A percentile compares a stretch with the other conserved stretches of the same genome.
Conservation (phyloP, 768 basidiomycete species). For the Suillus alpinus region DNA sequence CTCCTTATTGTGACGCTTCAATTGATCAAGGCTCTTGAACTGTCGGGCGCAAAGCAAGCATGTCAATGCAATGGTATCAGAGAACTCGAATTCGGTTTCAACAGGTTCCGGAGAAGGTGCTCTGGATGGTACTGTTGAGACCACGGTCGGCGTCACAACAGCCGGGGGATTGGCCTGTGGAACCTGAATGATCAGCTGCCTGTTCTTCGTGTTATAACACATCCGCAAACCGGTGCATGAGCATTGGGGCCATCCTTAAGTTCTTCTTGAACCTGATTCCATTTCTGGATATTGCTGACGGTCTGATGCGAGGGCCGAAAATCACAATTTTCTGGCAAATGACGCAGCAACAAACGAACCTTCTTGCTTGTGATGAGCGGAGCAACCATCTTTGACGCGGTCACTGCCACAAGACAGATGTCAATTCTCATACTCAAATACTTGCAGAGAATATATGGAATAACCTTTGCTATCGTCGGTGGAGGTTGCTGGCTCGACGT, state of each 20-base stretch:
- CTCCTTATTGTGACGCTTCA: slow-evolving; percentile 88
- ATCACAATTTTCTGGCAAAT: slow-evolving; percentile 6
- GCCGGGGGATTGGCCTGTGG: slow-evolving; percentile 11
- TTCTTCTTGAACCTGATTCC: slow-evolving; percentile 95
- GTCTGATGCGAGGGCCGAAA: slow-evolving; percentile 46
- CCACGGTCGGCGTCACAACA: slow-evolving; percentile 5
- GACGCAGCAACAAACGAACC: slow-evolving; percentile 37
- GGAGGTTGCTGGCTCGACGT: slow-evolving; percentile 40
- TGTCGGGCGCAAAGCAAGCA: slow-evolving; percentile 92
- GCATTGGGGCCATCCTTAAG: slow-evolving; percentile 48
- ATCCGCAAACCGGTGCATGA: slow-evolving; percentile 20
- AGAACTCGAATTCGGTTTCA: slow-evolving; percentile 77
- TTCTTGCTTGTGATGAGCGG: slow-evolving; percentile 85
- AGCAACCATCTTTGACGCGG: slow-evolving; percentile 66
- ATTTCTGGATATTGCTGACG: slow-evolving; percentile 89
- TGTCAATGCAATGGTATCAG: slow-evolving; percentile 68
- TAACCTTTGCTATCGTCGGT: slow-evolving; percentile 47
- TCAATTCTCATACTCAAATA: slow-evolving; percentile 11
- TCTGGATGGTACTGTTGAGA: slow-evolving; percentile 21
- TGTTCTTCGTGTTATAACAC: slow-evolving; percentile 9
- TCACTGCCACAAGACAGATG: slow-evolving; percentile 26
- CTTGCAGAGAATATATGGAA: not conserved
- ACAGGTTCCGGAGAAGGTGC: slow-evolving; percentile 37
- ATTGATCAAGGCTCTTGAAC: slow-evolving; percentile 84
- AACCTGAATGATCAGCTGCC: slow-evolving; percentile 6